phyloP scores from a whole-genome alignment of 208 protist genomes.

The Trypanosomatidae sp. region DNA sequence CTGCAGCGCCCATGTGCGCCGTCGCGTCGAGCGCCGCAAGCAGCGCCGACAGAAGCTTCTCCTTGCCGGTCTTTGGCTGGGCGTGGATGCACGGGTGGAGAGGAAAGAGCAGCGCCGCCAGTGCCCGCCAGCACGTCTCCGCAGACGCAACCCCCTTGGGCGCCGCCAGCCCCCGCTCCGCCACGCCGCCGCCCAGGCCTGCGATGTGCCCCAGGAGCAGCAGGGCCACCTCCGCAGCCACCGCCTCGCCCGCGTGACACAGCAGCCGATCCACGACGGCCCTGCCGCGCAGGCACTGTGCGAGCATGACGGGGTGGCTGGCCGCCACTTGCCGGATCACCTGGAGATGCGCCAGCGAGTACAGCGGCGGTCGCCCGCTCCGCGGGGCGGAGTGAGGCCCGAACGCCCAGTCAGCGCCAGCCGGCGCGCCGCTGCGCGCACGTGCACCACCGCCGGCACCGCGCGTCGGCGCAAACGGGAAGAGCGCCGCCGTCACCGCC shows the following conservation, averaged over 20 bases:
- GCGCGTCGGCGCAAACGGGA: constrained; percentile 11
- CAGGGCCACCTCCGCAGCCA: constrained; percentile 18
- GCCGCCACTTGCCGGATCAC: constrained; percentile 2
- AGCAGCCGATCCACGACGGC: constrained; percentile 45
- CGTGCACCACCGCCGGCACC: not conserved
- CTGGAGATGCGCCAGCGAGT: constrained; percentile 9
- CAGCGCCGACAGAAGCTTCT: constrained; percentile 36
- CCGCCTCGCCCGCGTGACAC: constrained; percentile 33
- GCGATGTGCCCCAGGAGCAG: constrained; percentile 21
- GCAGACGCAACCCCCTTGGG: not conserved
- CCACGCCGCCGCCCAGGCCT: not conserved
- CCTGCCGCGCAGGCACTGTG: constrained; percentile 46
- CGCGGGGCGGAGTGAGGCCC: not conserved
- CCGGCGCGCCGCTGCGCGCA: not conserved
- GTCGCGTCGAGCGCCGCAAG: constrained; percentile 28
- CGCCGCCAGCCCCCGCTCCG: not conserved
- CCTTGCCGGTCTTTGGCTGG: constrained; percentile 36
- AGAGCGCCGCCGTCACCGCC: constrained; percentile 31
- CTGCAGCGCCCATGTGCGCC: not conserved
- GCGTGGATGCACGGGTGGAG: constrained; percentile 33
- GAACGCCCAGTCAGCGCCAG: not conserved
- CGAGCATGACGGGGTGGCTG: constrained; percentile 39
- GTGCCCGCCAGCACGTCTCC: constrained; percentile 45
- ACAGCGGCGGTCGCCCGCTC: not conserved
- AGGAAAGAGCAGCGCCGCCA: constrained; percentile 40